A percentile compares a stretch with the other conserved stretches of the same genome.
These are phyloP conservation scores for Maudiozyma humilis DNA, from an alignment of 1,139 yeast species.

Conservation along the genomic window DNA sequence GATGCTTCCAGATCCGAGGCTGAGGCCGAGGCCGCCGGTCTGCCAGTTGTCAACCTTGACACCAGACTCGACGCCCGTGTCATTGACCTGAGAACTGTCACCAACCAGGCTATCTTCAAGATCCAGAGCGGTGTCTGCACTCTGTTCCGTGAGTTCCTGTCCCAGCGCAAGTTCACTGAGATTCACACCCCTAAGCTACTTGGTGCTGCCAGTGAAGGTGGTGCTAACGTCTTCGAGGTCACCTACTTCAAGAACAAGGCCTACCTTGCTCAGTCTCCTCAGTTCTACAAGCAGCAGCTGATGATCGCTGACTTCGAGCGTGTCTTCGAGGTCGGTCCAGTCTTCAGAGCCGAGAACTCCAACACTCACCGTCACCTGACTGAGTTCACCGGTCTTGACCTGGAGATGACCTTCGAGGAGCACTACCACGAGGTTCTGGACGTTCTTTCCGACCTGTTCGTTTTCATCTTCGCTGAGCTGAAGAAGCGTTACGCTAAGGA, in stretches of 20 bases:
- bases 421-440: constrained; percentile 94
- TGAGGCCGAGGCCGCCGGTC: constrained; percentile 84
- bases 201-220: constrained; percentile 97
- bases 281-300: constrained; percentile 92
- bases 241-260: constrained; percentile 89
- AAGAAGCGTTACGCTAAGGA: constrained; percentile 72
- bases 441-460: constrained; percentile 72
- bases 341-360: constrained; percentile 97
- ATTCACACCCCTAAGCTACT: constrained; percentile 92
- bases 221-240: constrained; percentile 90
- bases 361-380: constrained; percentile 99
- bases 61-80: constrained; percentile 93
- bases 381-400: constrained; percentile 92
- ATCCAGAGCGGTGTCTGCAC: constrained; percentile 84
- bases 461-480: constrained; percentile 79
- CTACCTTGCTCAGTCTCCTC: constrained; percentile 95
- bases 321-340: constrained; percentile 95
- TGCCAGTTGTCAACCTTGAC: constrained; percentile 91
- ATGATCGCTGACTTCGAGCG: constrained; percentile 96
- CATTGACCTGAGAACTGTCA: constrained; percentile 90
- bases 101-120: constrained; percentile 95
- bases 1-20: constrained; percentile 94
- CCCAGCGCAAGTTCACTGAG: constrained; percentile 65
- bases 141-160: constrained; percentile 81
- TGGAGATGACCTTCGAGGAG: constrained; percentile 97